Evolutionary conservation across 2,329 filamentous ascomycete species (phyloP).

Genomic region (Aspergillus pseudonomiae): DNA sequence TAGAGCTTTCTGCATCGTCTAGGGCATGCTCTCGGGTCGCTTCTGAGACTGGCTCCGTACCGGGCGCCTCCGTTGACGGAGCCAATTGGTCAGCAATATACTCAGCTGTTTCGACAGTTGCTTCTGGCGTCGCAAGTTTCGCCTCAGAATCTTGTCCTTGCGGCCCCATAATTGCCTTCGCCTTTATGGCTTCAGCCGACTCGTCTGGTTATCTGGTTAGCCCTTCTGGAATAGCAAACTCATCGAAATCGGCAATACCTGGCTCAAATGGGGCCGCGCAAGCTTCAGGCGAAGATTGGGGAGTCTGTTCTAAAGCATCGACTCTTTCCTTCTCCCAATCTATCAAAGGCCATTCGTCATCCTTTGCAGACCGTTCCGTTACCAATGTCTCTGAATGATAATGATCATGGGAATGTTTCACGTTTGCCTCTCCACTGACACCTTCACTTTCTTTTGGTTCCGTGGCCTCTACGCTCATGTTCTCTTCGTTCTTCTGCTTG

Average conservation of each 20-base stretch:
- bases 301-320: slow-evolving; percentile 26
- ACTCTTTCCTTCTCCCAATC: slow-evolving; percentile 38
- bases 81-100: neutral
- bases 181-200: slow-evolving; percentile 24
- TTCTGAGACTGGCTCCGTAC: neutral
- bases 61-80: neutral
- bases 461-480: slow-evolving; percentile 8
- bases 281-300: slow-evolving; percentile 27
- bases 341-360: slow-evolving; percentile 43
- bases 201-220: slow-evolving; percentile 19
- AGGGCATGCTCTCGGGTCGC: slow-evolving; percentile 11
- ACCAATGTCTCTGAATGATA: slow-evolving; percentile 10
- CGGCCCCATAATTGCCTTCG: slow-evolving; percentile 27
- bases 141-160: slow-evolving; percentile 15
- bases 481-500: slow-evolving; percentile 31
- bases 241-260: slow-evolving; percentile 33
- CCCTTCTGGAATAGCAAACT: slow-evolving; percentile 29
- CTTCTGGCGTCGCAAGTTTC: slow-evolving; percentile 1
- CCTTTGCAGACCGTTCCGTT: slow-evolving; percentile 16
- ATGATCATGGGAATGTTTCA: slow-evolving; percentile 6
- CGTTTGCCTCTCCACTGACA: neutral
- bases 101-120: neutral
- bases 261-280: slow-evolving; percentile 25
- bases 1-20: slow-evolving; percentile 9
- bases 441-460: slow-evolving; percentile 7